A percentile compares a stretch with the other conserved stretches of the same genome.
These are phyloP conservation scores for Allomyces javanicus DNA, from an alignment of 192 early-diverging fungal species.

Conservation along the genomic window DNA sequence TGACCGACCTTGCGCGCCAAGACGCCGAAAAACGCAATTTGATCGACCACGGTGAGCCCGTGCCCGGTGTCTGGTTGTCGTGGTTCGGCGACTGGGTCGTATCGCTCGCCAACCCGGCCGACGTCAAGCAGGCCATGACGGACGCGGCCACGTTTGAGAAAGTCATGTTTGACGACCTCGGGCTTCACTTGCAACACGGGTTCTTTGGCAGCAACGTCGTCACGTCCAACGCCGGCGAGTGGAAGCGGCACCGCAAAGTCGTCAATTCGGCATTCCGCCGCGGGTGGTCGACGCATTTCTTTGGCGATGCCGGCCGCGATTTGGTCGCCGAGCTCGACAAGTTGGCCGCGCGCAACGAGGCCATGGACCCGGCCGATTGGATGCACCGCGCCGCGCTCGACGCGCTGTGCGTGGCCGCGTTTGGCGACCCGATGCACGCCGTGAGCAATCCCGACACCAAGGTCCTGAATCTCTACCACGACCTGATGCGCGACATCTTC, in stretches of 20 bases:
- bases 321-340: slow-evolving; percentile 15
- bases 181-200: not conserved
- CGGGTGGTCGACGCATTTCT: slow-evolving; percentile 14
- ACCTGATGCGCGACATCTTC: not conserved
- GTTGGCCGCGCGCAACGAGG: not conserved
- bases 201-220: slow-evolving; percentile 5
- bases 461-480: not conserved
- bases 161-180: not conserved
- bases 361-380: not conserved
- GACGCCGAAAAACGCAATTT: too few relatives aligned
- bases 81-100: not conserved
- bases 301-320: slow-evolving; percentile 3
- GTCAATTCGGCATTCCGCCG: slow-evolving; percentile 25
- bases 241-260: slow-evolving; percentile 22
- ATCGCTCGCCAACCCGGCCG: slow-evolving; percentile 2
- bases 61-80: not conserved
- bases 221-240: slow-evolving; percentile 20
- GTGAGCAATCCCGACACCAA: not conserved
- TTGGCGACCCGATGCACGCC: not conserved
- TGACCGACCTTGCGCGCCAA: too few relatives aligned
- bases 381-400: not conserved
- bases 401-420: not conserved
- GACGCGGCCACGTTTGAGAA: not conserved
- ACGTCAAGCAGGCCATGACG: slow-evolving; percentile 4
- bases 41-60: too few relatives aligned